Percentiles rank a stretch among this genome's conserved stretches.
These are phyloP conservation scores for Candida gigantensis DNA, from an alignment of 1,139 yeast genomes.

Conservation along the genomic window DNA sequence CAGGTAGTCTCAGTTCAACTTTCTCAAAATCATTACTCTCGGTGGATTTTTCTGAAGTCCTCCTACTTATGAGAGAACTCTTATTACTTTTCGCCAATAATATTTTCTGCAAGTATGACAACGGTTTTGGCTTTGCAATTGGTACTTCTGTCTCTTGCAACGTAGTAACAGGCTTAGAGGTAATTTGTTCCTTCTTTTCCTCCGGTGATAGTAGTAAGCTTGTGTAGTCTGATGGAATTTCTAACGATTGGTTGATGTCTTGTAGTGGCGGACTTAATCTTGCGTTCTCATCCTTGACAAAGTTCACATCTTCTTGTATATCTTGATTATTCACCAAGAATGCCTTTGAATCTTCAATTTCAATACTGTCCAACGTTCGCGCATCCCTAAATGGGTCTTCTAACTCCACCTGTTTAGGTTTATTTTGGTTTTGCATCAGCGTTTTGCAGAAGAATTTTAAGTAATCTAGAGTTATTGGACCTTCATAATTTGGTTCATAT, in stretches of 20 bases:
- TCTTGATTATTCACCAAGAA: neutral
- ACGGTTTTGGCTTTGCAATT: slow-evolving; percentile 10
- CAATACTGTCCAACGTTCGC: neutral
- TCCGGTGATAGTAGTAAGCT: slow-evolving; percentile 6
- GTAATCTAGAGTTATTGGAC: slow-evolving; percentile 43
- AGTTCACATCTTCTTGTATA: neutral
- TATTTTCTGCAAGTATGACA: slow-evolving; percentile 32
- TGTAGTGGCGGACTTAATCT: slow-evolving; percentile 10
- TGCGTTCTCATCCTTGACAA: neutral
- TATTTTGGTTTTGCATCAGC: slow-evolving; percentile 14
- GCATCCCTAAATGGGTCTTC: slow-evolving; percentile 1
- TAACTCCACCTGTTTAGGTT: slow-evolving; percentile 16
- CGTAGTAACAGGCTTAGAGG: neutral
- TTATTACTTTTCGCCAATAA: slow-evolving; percentile 10
- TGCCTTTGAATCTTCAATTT: neutral
- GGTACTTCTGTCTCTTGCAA: neutral
- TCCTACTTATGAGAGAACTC: neutral
- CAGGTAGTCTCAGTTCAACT: too few relatives aligned
- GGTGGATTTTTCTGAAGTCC: neutral
- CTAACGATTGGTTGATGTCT: slow-evolving; percentile 7
- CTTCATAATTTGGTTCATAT: slow-evolving; percentile 35
- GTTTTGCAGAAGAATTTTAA: slow-evolving; percentile 38
- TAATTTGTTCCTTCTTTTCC: too few relatives aligned
- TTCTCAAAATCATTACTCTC: too few relatives aligned
- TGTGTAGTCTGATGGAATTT: slow-evolving; percentile 5